phyloP scores from a whole-genome alignment of 2,329 filamentous ascomycete species.

The Aureobasidium musti region DNA sequence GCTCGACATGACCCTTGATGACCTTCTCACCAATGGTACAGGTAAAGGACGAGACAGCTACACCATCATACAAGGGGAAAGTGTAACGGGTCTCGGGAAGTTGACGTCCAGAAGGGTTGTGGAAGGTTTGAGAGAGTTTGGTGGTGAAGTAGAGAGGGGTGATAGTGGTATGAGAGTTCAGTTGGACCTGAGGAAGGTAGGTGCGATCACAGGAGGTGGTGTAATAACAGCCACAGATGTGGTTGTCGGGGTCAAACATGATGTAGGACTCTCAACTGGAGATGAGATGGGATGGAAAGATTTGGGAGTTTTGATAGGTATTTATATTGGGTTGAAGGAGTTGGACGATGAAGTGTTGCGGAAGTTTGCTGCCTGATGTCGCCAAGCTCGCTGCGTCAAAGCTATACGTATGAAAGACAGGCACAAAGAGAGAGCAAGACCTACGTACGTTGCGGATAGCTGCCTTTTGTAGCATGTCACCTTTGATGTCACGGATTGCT shows the following conservation, averaged over 20 bases:
- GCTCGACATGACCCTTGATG: slow-evolving; percentile 66
- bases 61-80: slow-evolving; percentile 72
- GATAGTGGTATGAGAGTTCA: slow-evolving; percentile 63
- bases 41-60: slow-evolving; percentile 67
- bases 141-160: slow-evolving; percentile 57
- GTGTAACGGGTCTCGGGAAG: slow-evolving; percentile 63
- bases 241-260: slow-evolving; percentile 22
- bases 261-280: background rate
- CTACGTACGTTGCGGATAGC: background rate
- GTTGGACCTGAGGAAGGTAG: slow-evolving; percentile 61
- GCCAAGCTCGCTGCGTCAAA: background rate
- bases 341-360: background rate
- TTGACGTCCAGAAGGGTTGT: slow-evolving; percentile 55
- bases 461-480: background rate
- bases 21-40: slow-evolving; percentile 63
- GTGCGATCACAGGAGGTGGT: slow-evolving; percentile 30
- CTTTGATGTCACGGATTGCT: background rate
- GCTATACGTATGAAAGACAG: background rate
- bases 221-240: slow-evolving; percentile 41
- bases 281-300: background rate
- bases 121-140: slow-evolving; percentile 61
- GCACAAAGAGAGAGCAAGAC: background rate
- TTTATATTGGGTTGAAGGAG: background rate
- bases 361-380: slow-evolving; percentile 3
- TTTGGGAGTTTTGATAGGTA: background rate